phyloP scores from a whole-genome alignment of 495 filamentous ascomycete genomes.

The Aspergillus cristatus region DNA sequence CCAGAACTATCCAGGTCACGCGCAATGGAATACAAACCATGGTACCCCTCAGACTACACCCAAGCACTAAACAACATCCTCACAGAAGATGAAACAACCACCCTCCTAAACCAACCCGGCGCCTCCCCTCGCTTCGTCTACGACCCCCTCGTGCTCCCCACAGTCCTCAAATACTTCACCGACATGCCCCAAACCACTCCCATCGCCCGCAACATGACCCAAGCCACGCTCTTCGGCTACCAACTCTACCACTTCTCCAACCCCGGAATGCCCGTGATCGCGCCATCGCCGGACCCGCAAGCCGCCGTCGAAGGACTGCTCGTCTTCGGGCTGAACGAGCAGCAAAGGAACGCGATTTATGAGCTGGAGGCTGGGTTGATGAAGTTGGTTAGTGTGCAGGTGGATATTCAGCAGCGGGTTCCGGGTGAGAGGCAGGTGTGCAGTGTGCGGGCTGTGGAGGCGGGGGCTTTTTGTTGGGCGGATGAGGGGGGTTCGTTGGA shows the following conservation, averaged over 20 bases:
- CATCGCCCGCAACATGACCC: conserved; percentile 16
- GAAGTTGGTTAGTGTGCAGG: conserved; percentile 13
- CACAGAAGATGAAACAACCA: conserved; percentile 6
- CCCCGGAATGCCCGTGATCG: conserved; percentile 13
- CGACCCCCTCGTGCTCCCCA: conserved; percentile 20
- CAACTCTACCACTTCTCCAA: conserved; percentile 11
- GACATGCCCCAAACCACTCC: conserved; percentile 6
- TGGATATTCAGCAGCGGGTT: conserved; percentile 10
- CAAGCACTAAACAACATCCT: conserved; percentile 9
- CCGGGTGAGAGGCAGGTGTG: conserved; percentile 2
- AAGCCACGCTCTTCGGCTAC: conserved; percentile 15
- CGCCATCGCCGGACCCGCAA: conserved; percentile 6
- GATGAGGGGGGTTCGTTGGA: conserved; percentile 4
- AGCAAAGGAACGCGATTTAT: conserved; percentile 16
- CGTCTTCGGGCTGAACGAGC: conserved; percentile 15
- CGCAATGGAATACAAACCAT: conserved; percentile 9
- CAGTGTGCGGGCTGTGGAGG: conserved; percentile 10
- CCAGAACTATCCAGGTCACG: too few species aligned
- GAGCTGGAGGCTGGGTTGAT: conserved; percentile 15
- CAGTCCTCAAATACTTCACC: conserved; percentile 17
- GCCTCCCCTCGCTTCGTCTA: conserved; percentile 18
- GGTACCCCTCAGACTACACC: conserved; percentile 14
- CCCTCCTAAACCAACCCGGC: conserved; percentile 8
- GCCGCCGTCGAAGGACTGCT: conserved; percentile 20
- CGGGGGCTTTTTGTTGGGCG: conserved; percentile 15